These are phyloP conservation scores for Melanopsichium pennsylvanicum DNA, from an alignment of 1,284 basidiomycete genomes.

Conservation along the genomic window DNA sequence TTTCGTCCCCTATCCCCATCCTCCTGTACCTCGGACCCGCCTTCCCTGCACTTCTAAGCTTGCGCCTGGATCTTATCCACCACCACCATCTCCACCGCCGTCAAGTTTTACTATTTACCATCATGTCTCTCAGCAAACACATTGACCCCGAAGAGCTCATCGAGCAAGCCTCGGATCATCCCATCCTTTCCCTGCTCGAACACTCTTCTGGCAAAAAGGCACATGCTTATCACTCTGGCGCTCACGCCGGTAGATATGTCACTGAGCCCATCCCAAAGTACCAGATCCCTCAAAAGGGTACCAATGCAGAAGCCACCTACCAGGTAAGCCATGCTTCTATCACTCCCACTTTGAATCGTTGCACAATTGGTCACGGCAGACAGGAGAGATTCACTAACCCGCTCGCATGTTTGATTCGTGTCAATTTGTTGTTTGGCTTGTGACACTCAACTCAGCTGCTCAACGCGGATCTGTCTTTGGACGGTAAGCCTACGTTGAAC, in stretches of 20 bases:
- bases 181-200: slow-evolving; percentile 41
- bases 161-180: slow-evolving; percentile 52
- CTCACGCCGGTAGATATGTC: slow-evolving; percentile 58
- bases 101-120: background rate
- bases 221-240: slow-evolving; percentile 23
- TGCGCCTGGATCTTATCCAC: background rate
- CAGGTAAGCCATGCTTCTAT: slow-evolving; percentile 21
- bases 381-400: too few relatives aligned
- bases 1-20: too few relatives aligned
- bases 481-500: slow-evolving; percentile 81
- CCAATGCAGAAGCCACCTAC: slow-evolving; percentile 66
- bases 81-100: background rate
- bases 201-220: slow-evolving; percentile 22
- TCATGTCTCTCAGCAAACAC: slow-evolving; percentile 60
- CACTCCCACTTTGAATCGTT: background rate
- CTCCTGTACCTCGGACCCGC: too few relatives aligned
- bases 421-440: too few relatives aligned
- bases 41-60: background rate
- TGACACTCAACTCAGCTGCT: slow-evolving; percentile 73
- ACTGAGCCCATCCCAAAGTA: slow-evolving; percentile 66
- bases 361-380: too few relatives aligned
- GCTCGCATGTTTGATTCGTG: too few relatives aligned
- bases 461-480: slow-evolving; percentile 74
- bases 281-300: slow-evolving; percentile 66
- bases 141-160: slow-evolving; percentile 59